These are phyloP conservation scores for Botrytis byssoidea DNA, from an alignment of 2,329 filamentous ascomycete species.

Conservation along the genomic window DNA sequence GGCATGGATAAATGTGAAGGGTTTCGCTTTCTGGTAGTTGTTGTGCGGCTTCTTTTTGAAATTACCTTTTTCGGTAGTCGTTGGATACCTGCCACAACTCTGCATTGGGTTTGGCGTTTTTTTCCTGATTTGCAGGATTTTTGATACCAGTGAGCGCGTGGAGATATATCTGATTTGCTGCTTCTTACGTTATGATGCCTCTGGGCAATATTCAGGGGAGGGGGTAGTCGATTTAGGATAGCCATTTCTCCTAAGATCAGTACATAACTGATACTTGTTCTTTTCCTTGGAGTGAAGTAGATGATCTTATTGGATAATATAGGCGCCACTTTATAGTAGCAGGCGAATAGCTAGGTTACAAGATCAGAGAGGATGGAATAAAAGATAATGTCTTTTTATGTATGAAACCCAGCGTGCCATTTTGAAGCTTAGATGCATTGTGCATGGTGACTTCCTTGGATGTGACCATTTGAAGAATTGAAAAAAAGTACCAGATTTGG, in stretches of 20 bases:
- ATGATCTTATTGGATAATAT: constrained; percentile 22
- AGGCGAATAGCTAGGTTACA: constrained; percentile 13
- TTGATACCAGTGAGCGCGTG: constrained; percentile 28
- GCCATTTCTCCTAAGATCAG: constrained; percentile 22
- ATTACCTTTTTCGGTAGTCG: constrained; percentile 15
- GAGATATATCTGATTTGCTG: constrained; percentile 31
- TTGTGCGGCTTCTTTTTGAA: constrained; percentile 19
- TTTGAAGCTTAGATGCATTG: constrained; percentile 9
- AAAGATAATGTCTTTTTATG: constrained; percentile 27
- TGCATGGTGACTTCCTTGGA: constrained; percentile 3
- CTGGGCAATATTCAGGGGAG: constrained; percentile 19
- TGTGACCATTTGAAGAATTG: not conserved
- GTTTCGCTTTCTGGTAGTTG: constrained; percentile 32
- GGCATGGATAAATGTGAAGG: constrained; percentile 30
- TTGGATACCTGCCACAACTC: constrained; percentile 26
- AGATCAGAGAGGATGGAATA: constrained; percentile 24
- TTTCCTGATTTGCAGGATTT: constrained; percentile 28
- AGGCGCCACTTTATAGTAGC: constrained; percentile 25
- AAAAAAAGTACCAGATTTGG: not conserved
- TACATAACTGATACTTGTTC: constrained; percentile 20
- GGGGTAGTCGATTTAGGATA: constrained; percentile 20
- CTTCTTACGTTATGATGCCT: constrained; percentile 23
- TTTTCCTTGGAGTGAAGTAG: constrained; percentile 2
- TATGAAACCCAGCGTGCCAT: constrained; percentile 1
- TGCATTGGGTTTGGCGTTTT: constrained; percentile 32